A percentile compares a stretch with the other conserved stretches of the same genome.
phyloP scores from a whole-genome alignment of 306 rosid genomes.

The Lathyrus aphaca region DNA sequence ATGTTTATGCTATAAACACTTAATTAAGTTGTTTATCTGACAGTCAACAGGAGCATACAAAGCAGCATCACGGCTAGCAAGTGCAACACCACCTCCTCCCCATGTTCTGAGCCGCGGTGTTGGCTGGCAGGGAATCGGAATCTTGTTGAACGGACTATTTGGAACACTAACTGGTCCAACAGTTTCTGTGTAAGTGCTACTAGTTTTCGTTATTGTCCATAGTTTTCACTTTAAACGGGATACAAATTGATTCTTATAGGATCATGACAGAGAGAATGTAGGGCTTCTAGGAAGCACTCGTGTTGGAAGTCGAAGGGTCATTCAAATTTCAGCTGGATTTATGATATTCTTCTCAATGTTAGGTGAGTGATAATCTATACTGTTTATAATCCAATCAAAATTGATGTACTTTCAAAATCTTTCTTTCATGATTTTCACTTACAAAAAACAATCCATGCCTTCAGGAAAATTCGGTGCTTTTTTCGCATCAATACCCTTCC shows the following conservation, averaged over 20 bases:
- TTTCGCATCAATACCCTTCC: conserved; percentile 95
- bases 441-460: conserved; percentile 5
- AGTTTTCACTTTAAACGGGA: conserved; percentile 12
- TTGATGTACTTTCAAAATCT: background rate
- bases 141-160: conserved; percentile 86
- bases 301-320: conserved; percentile 95
- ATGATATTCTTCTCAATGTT: conserved; percentile 97
- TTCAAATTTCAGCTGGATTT: conserved; percentile 97
- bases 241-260: conserved; percentile 22
- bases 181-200: conserved; percentile 76
- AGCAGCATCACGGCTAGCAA: conserved; percentile 94
- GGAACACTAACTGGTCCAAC: conserved; percentile 89
- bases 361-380: conserved; percentile 52
- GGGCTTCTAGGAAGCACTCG: conserved; percentile 99
- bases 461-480: conserved; percentile 98
- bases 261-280: conserved; percentile 77
- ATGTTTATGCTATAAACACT: background rate
- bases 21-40: conserved; percentile 1
- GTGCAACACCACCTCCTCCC: conserved; percentile 98
- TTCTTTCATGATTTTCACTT: conserved; percentile 20
- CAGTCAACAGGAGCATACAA: conserved; percentile 98
- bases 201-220: conserved; percentile 9
- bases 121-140: conserved; percentile 98
- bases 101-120: conserved; percentile 99
- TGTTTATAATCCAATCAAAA: conserved; percentile 4